Evolutionary conservation across 495 filamentous ascomycete genomes (phyloP), one percentile per base, ranked within the genome.

Genomic region (Pyronema omphalodes): DNA sequence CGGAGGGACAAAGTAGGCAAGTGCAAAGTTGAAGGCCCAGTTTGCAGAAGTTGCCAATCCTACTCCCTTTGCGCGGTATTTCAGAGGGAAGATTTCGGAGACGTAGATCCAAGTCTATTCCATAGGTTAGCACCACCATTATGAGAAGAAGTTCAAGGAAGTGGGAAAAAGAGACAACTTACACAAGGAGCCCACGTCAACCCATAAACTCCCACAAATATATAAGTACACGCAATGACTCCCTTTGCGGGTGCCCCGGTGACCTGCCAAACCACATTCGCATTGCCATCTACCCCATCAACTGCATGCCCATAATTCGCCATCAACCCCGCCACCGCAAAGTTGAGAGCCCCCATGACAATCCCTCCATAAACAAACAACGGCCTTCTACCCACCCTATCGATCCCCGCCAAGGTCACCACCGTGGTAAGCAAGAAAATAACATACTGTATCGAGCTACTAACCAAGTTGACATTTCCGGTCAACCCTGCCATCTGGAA

Each of bases 121-220:
- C 23, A 2, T 29, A 29, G 5, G 23, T 29, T 29, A 29, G 23
- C 23, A 29, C 5, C 23, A 29, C 23, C 23, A 1, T 29, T 1
- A 29, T 29, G 5, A 29, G 23, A 29, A 29, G 23, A 29, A 2
- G 23, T 2, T 29, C 23, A 29, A 29, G 23, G 23, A 29, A 29
- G 23, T 2, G 23, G 23, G 23, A 5, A 29, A 29, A 29, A 5
- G 23, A 29, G 23, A 29, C 23, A 15, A 47, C 44, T 14, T n/a
- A 47, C 44, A 14, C 36, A 52, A 9, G 50, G 50, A 1, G 50
- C 55, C 78, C 78, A 82, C 9, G 84, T 88, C 11, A 85, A 71
- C 1, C 82, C 83, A 61, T 83, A 89, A 0, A 81, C 74, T 2
- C 80, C 81, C 47, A 86, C 79, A 55, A 89, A 84, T 7, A 88